Evolutionary conservation across 495 filamentous ascomycete genomes (phyloP), one percentile per base, ranked within the genome.

Genomic region (Hapsidospora chrysogenum): DNA sequence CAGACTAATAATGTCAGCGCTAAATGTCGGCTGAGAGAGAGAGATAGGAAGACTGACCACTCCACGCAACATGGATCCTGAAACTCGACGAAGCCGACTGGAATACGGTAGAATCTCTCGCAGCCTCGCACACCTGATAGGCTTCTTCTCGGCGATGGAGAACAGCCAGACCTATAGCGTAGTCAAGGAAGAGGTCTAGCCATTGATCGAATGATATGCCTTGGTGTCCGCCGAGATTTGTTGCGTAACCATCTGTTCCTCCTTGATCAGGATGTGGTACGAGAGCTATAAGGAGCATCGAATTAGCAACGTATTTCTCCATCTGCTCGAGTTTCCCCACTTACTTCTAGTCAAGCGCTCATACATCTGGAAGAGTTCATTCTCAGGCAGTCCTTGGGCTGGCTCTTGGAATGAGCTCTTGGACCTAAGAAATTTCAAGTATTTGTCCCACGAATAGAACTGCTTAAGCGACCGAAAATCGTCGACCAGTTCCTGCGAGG

Each of bases 131-230:
- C 4, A 76, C 66, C 17, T 78, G 72, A 46, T 94, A 96, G 22
- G 83, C 73, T 34, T 79, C 76, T 17, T 71, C 63, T 40, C 53
- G 54, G 29, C 56, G 58, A 4, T 62, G 62, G 7, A 55, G 43
- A 29, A 71, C 68, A 14, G 85, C 78, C 2, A 83, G 67, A 11
- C 69, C 56, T 23, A 94, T 63, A 9, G 83, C 78, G 49, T 89
- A 92, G 45, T 85, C 73, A 29, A 85, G 68, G 49, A 96, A 92
- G n/a, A 92, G 68, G 37, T 92, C 78, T 3, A 93, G 68, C 89
- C 89, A 97, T 18, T 70, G 62, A 32, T 72, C 62, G 45, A 94
- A 92, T 0, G 70, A 46, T 29, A 96, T 80, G 4, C 77, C 80
- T 38, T 80, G 73, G 50, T 89, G 92, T 10, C 73, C 67, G 29